These are phyloP conservation scores for Terana coerulea DNA, from an alignment of 768 basidiomycete species.

Conservation along the genomic window DNA sequence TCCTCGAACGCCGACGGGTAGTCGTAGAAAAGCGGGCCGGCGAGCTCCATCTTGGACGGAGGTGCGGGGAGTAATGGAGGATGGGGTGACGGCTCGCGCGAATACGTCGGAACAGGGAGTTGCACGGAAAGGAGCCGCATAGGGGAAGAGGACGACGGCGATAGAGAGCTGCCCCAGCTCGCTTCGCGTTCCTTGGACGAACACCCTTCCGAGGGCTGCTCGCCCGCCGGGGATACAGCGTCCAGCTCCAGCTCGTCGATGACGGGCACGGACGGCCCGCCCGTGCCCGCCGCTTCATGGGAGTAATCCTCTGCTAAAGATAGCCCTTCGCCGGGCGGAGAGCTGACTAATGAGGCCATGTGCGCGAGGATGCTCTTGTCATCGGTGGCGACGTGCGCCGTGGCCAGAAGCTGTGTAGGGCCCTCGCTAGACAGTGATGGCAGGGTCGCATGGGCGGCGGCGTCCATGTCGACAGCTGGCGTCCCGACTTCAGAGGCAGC, in stretches of 20 bases:
- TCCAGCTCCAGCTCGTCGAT: slow-evolving; percentile 22
- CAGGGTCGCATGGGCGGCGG: neutral
- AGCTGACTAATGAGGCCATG: slow-evolving; percentile 25
- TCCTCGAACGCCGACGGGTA: slow-evolving; percentile 26
- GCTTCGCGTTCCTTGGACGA: neutral
- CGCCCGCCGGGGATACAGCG: slow-evolving; percentile 4
- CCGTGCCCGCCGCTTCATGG: neutral
- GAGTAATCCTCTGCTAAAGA: neutral
- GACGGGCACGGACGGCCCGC: slow-evolving; percentile 10
- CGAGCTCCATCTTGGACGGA: slow-evolving; percentile 19
- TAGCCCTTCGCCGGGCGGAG: slow-evolving; percentile 15
- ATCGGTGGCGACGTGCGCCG: slow-evolving; percentile 32
- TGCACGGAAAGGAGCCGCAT: neutral
- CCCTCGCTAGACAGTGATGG: neutral
- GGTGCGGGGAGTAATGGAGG: slow-evolving; percentile 21
- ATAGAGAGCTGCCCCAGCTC: neutral
- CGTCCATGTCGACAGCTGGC: neutral
- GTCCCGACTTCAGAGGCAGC: neutral
- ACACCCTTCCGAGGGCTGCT: slow-evolving; percentile 1
- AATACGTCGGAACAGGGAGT: slow-evolving; percentile 12
- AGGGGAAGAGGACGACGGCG: neutral
- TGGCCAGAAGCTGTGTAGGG: neutral
- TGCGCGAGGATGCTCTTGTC: slow-evolving; percentile 32
- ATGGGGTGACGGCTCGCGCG: slow-evolving; percentile 13
- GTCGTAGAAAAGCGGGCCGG: slow-evolving; percentile 24